Evolutionary conservation across 1,139 yeast genomes (phyloP).

Genomic region (Candida neerlandica): DNA sequence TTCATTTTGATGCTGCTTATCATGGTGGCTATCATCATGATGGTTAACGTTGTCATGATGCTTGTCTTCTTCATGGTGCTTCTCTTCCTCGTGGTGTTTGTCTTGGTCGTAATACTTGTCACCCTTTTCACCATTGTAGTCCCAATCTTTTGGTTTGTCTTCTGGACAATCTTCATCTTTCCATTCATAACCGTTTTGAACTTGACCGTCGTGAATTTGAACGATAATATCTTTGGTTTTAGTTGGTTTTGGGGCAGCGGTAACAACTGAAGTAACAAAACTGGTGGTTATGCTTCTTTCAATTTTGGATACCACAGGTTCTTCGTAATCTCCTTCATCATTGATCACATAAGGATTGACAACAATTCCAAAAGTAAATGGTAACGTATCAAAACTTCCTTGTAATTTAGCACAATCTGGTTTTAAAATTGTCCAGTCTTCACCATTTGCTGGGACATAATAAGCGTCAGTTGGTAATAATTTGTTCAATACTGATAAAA

Average conservation of each 20-base stretch:
- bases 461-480: constrained; percentile 8
- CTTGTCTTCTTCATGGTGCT: constrained; percentile 1
- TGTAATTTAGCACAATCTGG: constrained; percentile 22
- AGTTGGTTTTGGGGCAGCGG: constrained; percentile 29
- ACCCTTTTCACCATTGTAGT: constrained; percentile 3
- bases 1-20: neutral
- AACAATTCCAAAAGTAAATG: constrained; percentile 38
- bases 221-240: constrained; percentile 23
- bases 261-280: constrained; percentile 22
- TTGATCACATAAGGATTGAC: constrained; percentile 28
- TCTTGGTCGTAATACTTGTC: constrained; percentile 5
- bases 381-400: constrained; percentile 29
- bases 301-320: constrained; percentile 16
- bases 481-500: constrained; percentile 4
- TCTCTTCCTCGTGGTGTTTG: neutral
- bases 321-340: constrained; percentile 21
- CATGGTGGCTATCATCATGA: neutral
- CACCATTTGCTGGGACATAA: constrained; percentile 36
- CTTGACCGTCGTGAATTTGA: constrained; percentile 37
- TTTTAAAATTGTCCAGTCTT: constrained; percentile 37
- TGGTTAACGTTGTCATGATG: neutral
- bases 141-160: neutral
- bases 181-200: constrained; percentile 22
- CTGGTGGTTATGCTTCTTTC: constrained; percentile 24
- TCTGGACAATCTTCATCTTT: constrained; percentile 9